Percentiles rank a stretch among this genome's conserved stretches.
Evolutionary conservation across 2,329 filamentous ascomycete genomes (phyloP).

Genomic region (Claviceps spartinae): DNA sequence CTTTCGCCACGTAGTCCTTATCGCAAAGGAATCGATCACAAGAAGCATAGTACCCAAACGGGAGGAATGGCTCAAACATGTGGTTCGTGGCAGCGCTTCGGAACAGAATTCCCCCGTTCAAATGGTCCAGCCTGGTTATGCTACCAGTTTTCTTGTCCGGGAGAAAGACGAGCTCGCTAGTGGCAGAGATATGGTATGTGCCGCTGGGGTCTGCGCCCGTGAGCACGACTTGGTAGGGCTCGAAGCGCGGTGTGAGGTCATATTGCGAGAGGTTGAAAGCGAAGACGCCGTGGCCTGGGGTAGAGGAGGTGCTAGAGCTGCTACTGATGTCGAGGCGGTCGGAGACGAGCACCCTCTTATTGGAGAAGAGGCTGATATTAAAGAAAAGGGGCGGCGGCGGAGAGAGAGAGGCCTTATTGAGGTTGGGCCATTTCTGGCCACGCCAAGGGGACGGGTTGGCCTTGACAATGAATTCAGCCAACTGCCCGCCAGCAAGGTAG

Average conservation of each 20-base stretch:
- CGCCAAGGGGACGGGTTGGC: conserved; percentile 27
- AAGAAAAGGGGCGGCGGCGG: conserved; percentile 19
- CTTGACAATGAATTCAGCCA: conserved; percentile 30
- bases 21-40: conserved; percentile 30
- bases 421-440: conserved; percentile 22
- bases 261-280: conserved; percentile 20
- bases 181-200: conserved; percentile 21
- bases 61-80: conserved; percentile 26
- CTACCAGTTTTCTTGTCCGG: conserved; percentile 29
- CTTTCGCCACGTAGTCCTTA: conserved; percentile 20
- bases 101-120: conserved; percentile 29
- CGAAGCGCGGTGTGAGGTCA: conserved; percentile 19
- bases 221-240: conserved; percentile 26
- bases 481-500: conserved; percentile 27
- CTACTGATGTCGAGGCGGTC: conserved; percentile 20
- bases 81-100: conserved; percentile 21
- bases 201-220: conserved; percentile 19
- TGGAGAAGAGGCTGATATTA: conserved; percentile 20
- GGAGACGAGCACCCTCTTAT: conserved; percentile 19
- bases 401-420: conserved; percentile 8
- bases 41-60: conserved; percentile 30
- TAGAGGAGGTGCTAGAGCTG: conserved; percentile 5
- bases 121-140: conserved; percentile 31
- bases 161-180: conserved; percentile 26
- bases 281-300: conserved; percentile 18